Evolutionary conservation across 2,329 filamentous ascomycete genomes (phyloP), one percentile per base, ranked within the genome.

Genomic region (Alternaria solani): DNA sequence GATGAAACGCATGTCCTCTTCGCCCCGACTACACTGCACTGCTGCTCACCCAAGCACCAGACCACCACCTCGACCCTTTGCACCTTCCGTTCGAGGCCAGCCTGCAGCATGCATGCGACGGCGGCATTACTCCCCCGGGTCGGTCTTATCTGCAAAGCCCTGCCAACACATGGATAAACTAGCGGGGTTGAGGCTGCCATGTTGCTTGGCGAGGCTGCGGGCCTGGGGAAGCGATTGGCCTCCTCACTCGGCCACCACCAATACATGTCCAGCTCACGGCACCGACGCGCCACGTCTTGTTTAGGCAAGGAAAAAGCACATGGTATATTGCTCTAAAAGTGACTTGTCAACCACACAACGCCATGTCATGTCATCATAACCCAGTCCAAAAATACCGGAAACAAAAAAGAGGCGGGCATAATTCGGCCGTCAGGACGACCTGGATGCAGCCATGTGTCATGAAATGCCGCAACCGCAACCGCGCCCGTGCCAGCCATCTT

Each of bases 251-350:
- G 30, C 46, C 28, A 23, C 28, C 44, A 20, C 16, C 46, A 34
- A 18, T 23, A n/a, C 38, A 4, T 20, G 18, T 48, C 44, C 1
- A 48, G 44, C 44, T 23, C 23, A 5, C 30, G 36, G 30, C 30
- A 53, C 11, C 25, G 18, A 12, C 25, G 18, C 14, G 28, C 26
- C 8, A 34, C 36, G 7, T 20, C 3, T 39, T 39, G 14, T 39
- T 39, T 51, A 34, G 6, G 42, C 56, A 62, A 63, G 1, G 28
- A 55, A 60, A 41, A 66, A 67, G 59, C 59, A 58, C 42, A 55
- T 69, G 65, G 66, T 69, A 71, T 70, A 69, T 64, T 66, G 63
- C 60, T 61, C 56, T 48, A 51, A 26, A 41, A 25, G 23, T 26
- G 39, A 39, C 20, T 44, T 51, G 14, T 11, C 32, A 39, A 42